Evolutionary conservation across 805 yeast species (phyloP), one percentile per base, ranked within the genome.

Genomic region (Nakazawaea holstii): DNA sequence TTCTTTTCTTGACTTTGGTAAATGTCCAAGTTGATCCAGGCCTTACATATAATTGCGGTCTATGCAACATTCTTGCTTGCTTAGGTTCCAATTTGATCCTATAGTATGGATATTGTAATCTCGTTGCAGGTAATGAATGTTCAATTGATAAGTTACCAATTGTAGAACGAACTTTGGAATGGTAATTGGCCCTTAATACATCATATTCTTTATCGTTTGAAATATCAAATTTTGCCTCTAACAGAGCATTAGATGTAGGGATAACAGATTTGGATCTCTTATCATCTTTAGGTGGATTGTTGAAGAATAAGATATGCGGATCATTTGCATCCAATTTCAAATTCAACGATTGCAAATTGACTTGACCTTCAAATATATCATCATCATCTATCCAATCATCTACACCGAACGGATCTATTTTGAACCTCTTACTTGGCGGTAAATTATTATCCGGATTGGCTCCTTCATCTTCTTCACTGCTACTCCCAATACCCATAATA

Each of bases 131-230:
- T 56, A 82, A 74, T 0, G 97, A 79, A 63, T 94, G 99, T 58
- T 94, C 98, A 52, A 94, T 90, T 43, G 79, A 83, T 52, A 94
- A 72, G 55, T 92, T 88, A 39, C 97, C 95, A 57, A 94, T 82
- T 6, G 95, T 95, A 2, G 96, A 81, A 62, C 99, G 82, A 33
- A 92, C 87, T 69, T 88, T 92, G 35, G 95, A 81, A 61, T 90
- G 95, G 62, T 91, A 90, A 58, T 89, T 91, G 49, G 82, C 86
- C 59, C 85, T 86, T 54, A 94, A 70, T 45, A 84, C 67, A 49
- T 88, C 95, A 63, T 94, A 94, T 38, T 84, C 86, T 39, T 78
- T 76, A 64, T 94, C 99, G 65, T 94, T 94, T 7, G 97, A 90
- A 35, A 92, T 75, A 61, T 87, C 86, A 66, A 86, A 89, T 53